Evolutionary conservation across 208 protist genomes (phyloP).

Genomic region (Wallacemonas sp.): DNA sequence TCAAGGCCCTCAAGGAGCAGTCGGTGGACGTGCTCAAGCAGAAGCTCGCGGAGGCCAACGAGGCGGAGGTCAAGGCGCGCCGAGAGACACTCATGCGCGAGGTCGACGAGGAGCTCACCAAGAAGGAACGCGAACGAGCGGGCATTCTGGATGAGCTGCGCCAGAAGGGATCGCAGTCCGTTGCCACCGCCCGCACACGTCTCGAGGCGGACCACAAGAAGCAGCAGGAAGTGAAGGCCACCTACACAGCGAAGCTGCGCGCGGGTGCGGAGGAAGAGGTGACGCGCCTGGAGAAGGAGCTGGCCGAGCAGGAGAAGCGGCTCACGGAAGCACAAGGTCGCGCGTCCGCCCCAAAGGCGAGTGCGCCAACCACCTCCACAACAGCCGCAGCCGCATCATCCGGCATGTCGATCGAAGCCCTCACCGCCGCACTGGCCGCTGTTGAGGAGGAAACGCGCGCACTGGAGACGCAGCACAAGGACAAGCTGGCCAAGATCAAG

Average conservation of each 20-base stretch:
- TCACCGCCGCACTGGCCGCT: conserved; percentile 5
- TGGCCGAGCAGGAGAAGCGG: conserved; percentile 15
- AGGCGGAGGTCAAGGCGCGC: conserved; percentile 13
- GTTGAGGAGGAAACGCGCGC: conserved; percentile 18
- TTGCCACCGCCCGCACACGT: background rate
- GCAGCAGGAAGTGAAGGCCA: conserved; percentile 4
- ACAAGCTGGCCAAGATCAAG: conserved; percentile 10
- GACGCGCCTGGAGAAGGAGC: conserved; percentile 14
- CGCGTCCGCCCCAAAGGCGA: background rate
- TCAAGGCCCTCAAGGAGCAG: conserved; percentile 12
- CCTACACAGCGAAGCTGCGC: background rate
- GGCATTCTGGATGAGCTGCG: conserved; percentile 20
- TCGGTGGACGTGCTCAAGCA: conserved; percentile 10
- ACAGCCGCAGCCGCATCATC: background rate
- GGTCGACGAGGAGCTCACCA: conserved; percentile 23
- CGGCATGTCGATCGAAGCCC: background rate
- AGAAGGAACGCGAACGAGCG: conserved; percentile 25
- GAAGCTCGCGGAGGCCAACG: conserved; percentile 9
- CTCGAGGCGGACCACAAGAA: conserved; percentile 12
- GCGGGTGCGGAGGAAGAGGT: conserved; percentile 7
- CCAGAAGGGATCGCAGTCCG: conserved; percentile 13
- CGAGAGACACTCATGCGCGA: conserved; percentile 17
- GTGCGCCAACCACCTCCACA: background rate
- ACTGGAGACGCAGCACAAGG: conserved; percentile 26
- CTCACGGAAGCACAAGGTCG: conserved; percentile 7